phyloP scores from a whole-genome alignment of 202 grass and related monocot species.

The Eragrostis tef region DNA sequence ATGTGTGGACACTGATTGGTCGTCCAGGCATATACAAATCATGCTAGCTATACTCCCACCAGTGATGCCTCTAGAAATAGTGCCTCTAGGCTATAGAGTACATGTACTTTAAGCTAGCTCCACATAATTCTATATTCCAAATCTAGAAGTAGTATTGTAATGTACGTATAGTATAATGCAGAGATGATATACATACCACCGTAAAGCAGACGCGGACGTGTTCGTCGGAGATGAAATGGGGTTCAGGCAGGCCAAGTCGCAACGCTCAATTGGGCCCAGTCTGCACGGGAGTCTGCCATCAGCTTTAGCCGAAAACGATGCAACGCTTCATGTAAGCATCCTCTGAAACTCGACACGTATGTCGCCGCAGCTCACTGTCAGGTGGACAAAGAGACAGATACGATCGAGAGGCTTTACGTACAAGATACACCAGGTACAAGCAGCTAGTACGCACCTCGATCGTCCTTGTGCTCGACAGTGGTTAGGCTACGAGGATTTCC shows the following conservation, averaged over 20 bases:
- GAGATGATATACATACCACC: not conserved
- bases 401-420: conserved; percentile 57
- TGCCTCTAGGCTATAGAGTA: not conserved
- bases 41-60: conserved; percentile 27
- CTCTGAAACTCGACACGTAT: conserved; percentile 50
- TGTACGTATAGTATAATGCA: not conserved
- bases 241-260: conserved; percentile 32
- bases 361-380: conserved; percentile 4
- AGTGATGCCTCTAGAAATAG: conserved; percentile 40
- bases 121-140: conserved; percentile 28
- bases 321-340: not conserved
- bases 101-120: conserved; percentile 34
- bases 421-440: conserved; percentile 51
- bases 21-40: conserved; percentile 36
- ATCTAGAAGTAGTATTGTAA: conserved; percentile 22
- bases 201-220: conserved; percentile 37
- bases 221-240: conserved; percentile 31
- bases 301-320: conserved; percentile 37
- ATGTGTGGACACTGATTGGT: conserved; percentile 42
- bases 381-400: not conserved
- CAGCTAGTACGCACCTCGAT: conserved; percentile 13
- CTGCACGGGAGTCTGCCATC: conserved; percentile 4
- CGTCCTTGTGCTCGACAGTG: conserved; percentile 42
- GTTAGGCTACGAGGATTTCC: conserved; percentile 47
- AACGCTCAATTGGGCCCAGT: conserved; percentile 29